These are phyloP conservation scores for Paracoccidioides brasiliensis DNA, from an alignment of 2,329 filamentous ascomycete species.

Conservation along the genomic window DNA sequence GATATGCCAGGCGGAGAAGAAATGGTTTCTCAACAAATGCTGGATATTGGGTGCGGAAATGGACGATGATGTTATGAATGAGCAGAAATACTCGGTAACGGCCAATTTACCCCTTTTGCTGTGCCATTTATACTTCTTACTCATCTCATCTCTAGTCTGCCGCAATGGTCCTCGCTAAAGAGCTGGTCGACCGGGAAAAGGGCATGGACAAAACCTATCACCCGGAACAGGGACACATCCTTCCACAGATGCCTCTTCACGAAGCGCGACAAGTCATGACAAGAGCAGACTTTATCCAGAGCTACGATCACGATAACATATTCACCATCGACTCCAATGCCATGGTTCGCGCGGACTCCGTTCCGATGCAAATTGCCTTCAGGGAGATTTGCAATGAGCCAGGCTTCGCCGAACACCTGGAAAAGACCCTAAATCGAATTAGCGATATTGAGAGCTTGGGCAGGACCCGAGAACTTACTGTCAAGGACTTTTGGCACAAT, in stretches of 20 bases:
- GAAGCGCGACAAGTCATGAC: conserved; percentile 89
- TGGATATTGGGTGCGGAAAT: conserved; percentile 63
- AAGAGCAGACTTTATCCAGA: conserved; percentile 81
- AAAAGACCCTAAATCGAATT: conserved; percentile 74
- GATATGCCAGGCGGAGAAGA: conserved; percentile 59
- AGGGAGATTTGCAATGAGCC: conserved; percentile 62
- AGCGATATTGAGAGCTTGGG: conserved; percentile 86
- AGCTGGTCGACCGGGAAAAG: conserved; percentile 71
- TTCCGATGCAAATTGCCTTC: conserved; percentile 93
- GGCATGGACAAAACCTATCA: conserved; percentile 52
- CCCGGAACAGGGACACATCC: conserved; percentile 52
- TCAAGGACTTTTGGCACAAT: conserved; percentile 81
- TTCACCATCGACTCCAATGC: conserved; percentile 85
- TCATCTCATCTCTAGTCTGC: conserved; percentile 46
- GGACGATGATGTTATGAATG: conserved; percentile 97
- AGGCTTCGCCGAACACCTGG: conserved; percentile 70
- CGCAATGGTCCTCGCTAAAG: conserved; percentile 84
- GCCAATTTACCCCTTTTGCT: not conserved
- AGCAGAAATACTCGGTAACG: conserved; percentile 86
- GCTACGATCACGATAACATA: conserved; percentile 85
- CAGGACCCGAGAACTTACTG: conserved; percentile 83
- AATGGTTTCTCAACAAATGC: conserved; percentile 68
- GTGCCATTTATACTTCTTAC: conserved; percentile 2
- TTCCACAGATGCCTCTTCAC: conserved; percentile 71
- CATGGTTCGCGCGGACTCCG: conserved; percentile 79